Base-by-base conservation (phyloP, 2,329 filamentous ascomycete genomes). In the Zymoseptoria brevis region DNA sequence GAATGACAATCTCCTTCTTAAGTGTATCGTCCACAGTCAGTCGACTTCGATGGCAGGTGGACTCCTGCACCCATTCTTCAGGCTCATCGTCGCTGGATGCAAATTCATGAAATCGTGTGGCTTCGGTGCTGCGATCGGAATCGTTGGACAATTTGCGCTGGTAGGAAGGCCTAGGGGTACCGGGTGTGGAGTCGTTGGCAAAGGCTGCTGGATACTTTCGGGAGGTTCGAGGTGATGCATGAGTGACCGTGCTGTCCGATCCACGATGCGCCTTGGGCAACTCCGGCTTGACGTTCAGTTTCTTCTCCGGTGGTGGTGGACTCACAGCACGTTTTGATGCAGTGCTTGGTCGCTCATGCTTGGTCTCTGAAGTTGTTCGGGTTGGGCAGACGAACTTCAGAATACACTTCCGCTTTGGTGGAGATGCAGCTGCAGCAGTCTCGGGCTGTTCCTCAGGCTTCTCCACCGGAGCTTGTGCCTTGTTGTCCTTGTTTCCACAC, bases 11-110 rank as follows among this genome's bases (percentile, higher is more conserved):
- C 75, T 99, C 94, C 75, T 96, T 95, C 72, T 85, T 82, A 65
- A 99, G 80, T 4, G 92, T 96, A 71, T 97, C 94, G 66, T 87
- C 86, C 64, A 99, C 87, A 3, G 92, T 97, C 48, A 99, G 80
- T 69, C 89, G 90, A 54, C 81, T 81, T 58, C 81, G 81, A 64
- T 85, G 79, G 30, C 83, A 82, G 7, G 82, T 80, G 35, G 83
- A 79, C 68, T 89, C 87, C 58, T 87, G 85, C 29, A 95, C 89
- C 94, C 94, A 99, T 68, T 96, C 92, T 59, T 96, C 92, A 62
- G 94, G 88, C 60, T 90, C 85, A 49, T 87, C 81, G 59, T 86
- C 81, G 54, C 89, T 91, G 71, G 88, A 91, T 50, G 90, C 93
- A 72, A 97, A 97, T 69, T 96, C 93, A 72, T 96, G 90, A 71